phyloP scores from a whole-genome alignment of 345 rosid species.

The Mallotus nudiflorus region DNA sequence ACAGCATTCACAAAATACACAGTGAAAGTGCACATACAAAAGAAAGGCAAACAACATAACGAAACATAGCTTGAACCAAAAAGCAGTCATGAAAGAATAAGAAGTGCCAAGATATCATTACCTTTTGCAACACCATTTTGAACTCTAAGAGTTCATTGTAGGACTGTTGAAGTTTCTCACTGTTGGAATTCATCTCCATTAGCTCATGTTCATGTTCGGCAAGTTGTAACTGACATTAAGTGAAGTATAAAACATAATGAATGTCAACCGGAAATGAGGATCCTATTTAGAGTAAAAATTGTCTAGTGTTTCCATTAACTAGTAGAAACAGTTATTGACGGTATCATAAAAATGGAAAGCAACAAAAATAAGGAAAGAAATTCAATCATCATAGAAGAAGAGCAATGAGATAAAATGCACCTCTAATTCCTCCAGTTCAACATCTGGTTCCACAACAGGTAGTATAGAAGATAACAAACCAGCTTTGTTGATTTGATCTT shows the following conservation, averaged over 20 bases:
- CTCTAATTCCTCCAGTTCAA: conserved; percentile 90
- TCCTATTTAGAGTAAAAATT: background rate
- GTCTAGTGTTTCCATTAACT: background rate
- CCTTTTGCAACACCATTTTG: conserved; percentile 91
- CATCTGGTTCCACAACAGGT: conserved; percentile 65
- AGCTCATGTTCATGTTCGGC: conserved; percentile 89
- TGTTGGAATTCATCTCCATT: conserved; percentile 88
- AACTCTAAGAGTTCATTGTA: conserved; percentile 93
- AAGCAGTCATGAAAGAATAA: background rate
- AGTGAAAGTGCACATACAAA: background rate
- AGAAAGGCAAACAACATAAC: background rate
- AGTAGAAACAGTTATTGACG: background rate
- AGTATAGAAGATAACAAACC: conserved; percentile 63
- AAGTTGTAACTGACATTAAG: conserved; percentile 62
- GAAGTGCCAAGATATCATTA: conserved; percentile 30
- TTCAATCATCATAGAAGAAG: background rate
- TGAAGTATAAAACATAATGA: conserved; percentile 24
- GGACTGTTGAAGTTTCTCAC: conserved; percentile 83
- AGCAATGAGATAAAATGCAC: conserved; percentile 34
- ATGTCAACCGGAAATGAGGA: background rate
- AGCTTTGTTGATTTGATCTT: conserved; percentile 91
- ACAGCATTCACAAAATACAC: background rate
- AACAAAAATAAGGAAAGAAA: background rate
- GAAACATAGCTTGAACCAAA: background rate
- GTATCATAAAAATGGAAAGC: conserved; percentile 8